These are phyloP conservation scores for Coriolopsis trogii DNA, from an alignment of 1,284 basidiomycete genomes.

Conservation along the genomic window DNA sequence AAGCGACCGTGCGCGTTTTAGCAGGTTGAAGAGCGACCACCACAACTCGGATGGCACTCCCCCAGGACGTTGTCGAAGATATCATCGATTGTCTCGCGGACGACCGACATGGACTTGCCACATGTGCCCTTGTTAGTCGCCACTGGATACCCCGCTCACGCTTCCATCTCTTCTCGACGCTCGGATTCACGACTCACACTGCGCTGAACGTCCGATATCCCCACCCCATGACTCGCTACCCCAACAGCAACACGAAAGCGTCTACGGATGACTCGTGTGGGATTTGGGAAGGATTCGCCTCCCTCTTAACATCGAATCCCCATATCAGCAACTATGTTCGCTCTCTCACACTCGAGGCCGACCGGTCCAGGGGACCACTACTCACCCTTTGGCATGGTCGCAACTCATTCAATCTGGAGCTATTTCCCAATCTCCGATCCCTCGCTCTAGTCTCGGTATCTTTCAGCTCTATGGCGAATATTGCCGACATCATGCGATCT, in stretches of 20 bases:
- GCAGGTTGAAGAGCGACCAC: no score
- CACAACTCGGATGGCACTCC: no score
- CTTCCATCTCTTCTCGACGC: background rate
- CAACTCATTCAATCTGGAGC: background rate
- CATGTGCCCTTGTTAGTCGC: constrained; percentile 15
- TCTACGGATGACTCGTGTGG: no score
- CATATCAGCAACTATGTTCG: background rate
- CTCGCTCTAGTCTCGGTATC: background rate
- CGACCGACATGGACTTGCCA: constrained; percentile 12
- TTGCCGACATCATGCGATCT: background rate
- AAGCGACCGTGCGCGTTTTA: no score
- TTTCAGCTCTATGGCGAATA: background rate
- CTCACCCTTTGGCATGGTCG: background rate
- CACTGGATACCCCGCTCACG: constrained; percentile 10
- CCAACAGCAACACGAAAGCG: no score
- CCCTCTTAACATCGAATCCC: background rate
- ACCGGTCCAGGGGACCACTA: background rate
- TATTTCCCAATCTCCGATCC: background rate
- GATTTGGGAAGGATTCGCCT: no score
- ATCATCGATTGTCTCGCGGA: constrained; percentile 17
- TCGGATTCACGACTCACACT: background rate
- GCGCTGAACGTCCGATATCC: no score
- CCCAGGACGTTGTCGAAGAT: constrained; percentile 16
- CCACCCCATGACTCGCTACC: no score
- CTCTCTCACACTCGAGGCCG: background rate